phyloP scores from a whole-genome alignment of 768 basidiomycete genomes.

The Rhodotorula sphaerocarpa region DNA sequence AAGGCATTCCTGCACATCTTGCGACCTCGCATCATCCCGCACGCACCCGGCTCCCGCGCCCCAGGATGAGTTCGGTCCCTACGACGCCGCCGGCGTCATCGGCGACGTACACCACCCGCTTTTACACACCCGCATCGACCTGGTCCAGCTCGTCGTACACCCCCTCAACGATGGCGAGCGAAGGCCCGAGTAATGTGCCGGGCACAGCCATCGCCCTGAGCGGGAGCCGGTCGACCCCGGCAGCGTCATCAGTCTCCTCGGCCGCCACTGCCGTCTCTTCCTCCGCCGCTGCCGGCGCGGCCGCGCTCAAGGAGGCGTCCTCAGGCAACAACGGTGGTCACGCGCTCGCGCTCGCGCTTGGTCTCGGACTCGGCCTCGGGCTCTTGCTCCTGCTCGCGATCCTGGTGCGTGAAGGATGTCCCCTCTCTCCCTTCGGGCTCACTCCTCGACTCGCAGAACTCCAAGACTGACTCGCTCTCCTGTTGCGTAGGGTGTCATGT shows the following conservation, averaged over 20 bases:
- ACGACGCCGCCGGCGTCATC: neutral
- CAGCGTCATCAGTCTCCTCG: neutral
- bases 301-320: no score
- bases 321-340: neutral
- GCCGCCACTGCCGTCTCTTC: neutral
- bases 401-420: constrained; percentile 8
- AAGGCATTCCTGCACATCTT: no score
- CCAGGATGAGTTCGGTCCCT: no score
- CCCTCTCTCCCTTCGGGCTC: no score
- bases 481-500: neutral
- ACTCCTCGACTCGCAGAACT: no score
- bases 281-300: neutral
- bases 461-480: no score
- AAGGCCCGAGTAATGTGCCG: constrained; percentile 11
- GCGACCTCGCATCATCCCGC: constrained; percentile 10
- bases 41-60: neutral
- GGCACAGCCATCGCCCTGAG: constrained; percentile 8
- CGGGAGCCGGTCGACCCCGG: no score
- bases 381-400: constrained; percentile 2
- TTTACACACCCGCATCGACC: neutral
- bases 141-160: neutral
- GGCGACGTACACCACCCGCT: no score
- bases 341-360: constrained; percentile 2
- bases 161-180: neutral
- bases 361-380: constrained; percentile 8